Percentiles rank a stretch among this genome's conserved stretches.
phyloP scores from a whole-genome alignment of 768 basidiomycete species.

The Sistotremastrum suecicum region DNA sequence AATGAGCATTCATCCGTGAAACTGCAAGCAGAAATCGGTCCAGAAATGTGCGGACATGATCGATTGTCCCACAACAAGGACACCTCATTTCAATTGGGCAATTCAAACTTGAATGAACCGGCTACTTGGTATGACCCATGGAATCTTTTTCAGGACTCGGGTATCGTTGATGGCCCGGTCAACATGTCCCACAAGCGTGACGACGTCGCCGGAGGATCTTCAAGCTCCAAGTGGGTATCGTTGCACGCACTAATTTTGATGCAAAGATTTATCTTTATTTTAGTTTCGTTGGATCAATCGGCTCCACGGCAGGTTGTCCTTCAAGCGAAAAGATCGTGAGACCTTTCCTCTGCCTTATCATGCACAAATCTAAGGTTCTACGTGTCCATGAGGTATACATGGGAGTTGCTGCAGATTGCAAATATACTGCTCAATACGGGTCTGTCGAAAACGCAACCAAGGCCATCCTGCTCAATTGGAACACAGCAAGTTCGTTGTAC shows the following conservation, averaged over 20 bases:
- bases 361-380: slow-evolving; percentile 18
- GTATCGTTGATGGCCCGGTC: slow-evolving; percentile 14
- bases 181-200: slow-evolving; percentile 25
- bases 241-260: neutral
- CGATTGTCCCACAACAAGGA: slow-evolving; percentile 50
- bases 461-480: slow-evolving; percentile 69
- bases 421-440: slow-evolving; percentile 53
- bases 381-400: slow-evolving; percentile 32
- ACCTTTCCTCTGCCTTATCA: slow-evolving; percentile 3
- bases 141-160: slow-evolving; percentile 4
- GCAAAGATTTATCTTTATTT: slow-evolving; percentile 2
- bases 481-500: slow-evolving; percentile 60
- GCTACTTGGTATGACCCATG: slow-evolving; percentile 31
- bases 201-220: slow-evolving; percentile 37
- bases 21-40: slow-evolving; percentile 4
- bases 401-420: slow-evolving; percentile 84
- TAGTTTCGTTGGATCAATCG: slow-evolving; percentile 61
- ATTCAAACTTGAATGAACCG: slow-evolving; percentile 31
- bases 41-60: slow-evolving; percentile 58
- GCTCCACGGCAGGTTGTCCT: slow-evolving; percentile 58
- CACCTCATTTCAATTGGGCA: slow-evolving; percentile 21
- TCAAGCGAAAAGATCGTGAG: slow-evolving; percentile 52
- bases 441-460: slow-evolving; percentile 50
- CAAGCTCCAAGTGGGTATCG: slow-evolving; percentile 38
- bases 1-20: slow-evolving; percentile 21